A percentile compares a stretch with the other conserved stretches of the same genome.
These are phyloP conservation scores for Stephania japonica DNA, from an alignment of 164 flowering plant genomes.

Conservation along the genomic window DNA sequence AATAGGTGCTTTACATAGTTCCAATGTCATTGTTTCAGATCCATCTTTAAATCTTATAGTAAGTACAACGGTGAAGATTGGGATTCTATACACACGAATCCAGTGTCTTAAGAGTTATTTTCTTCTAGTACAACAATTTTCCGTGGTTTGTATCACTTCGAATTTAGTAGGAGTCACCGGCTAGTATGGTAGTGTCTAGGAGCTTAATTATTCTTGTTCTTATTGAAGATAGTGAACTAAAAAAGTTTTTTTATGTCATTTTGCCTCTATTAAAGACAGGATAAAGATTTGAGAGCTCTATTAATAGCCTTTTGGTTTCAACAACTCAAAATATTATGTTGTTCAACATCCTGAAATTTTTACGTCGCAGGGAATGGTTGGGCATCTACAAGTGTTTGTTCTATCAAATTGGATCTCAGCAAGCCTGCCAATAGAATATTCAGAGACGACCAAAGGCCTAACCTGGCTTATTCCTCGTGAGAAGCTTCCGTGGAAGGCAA, in stretches of 20 bases:
- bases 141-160: not conserved
- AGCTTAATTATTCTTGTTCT: not conserved
- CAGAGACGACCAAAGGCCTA: slow-evolving; percentile 54
- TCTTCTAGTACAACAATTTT: no score
- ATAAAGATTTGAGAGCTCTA: not conserved
- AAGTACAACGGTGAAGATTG: slow-evolving; percentile 21
- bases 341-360: not conserved
- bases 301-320: not conserved
- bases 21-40: slow-evolving; percentile 22
- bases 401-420: slow-evolving; percentile 44
- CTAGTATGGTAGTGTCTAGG: not conserved
- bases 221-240: not conserved
- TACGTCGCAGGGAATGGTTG: slow-evolving; percentile 43
- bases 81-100: not conserved
- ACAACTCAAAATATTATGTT: not conserved
- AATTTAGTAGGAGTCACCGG: not conserved
- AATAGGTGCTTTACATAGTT: slow-evolving; percentile 25
- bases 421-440: slow-evolving; percentile 37
- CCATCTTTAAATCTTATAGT: slow-evolving; percentile 53
- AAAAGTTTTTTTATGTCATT: not conserved
- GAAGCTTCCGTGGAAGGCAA: slow-evolving; percentile 53
- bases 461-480: slow-evolving; percentile 56
- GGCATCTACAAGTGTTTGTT: slow-evolving; percentile 54
- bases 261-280: not conserved
- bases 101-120: not conserved